A percentile compares a stretch with the other conserved stretches of the same genome.
These are phyloP conservation scores for Alternaria angustiovoidea DNA, from an alignment of 2,329 filamentous ascomycete species.

Conservation along the genomic window DNA sequence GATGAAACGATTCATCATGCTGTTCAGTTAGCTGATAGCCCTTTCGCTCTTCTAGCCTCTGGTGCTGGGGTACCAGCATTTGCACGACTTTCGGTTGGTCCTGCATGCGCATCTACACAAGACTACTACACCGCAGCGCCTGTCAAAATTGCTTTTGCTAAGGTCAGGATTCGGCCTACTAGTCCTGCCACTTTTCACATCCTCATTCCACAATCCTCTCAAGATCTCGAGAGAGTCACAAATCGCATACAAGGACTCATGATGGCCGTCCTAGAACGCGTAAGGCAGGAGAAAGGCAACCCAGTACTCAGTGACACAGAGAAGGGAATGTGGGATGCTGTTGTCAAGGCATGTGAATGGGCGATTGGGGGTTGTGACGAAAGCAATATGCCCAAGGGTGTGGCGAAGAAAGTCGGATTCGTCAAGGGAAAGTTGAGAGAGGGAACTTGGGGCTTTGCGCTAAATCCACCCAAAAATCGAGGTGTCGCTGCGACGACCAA, in stretches of 20 bases:
- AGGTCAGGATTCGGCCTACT: slow-evolving; percentile 21
- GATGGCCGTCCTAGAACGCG: slow-evolving; percentile 42
- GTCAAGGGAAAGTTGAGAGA: slow-evolving; percentile 33
- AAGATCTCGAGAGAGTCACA: slow-evolving; percentile 30
- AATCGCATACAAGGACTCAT: slow-evolving; percentile 39
- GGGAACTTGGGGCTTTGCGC: slow-evolving; percentile 35
- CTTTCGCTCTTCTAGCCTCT: slow-evolving; percentile 27
- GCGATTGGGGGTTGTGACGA: slow-evolving; percentile 32
- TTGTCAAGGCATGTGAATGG: slow-evolving; percentile 35
- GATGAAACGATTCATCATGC: slow-evolving; percentile 36
- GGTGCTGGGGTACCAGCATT: slow-evolving; percentile 30
- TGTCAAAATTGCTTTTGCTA: slow-evolving; percentile 27
- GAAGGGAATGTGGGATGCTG: slow-evolving; percentile 35
- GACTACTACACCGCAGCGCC: slow-evolving; percentile 34
- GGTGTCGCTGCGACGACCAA: neutral
- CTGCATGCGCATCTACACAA: slow-evolving; percentile 16
- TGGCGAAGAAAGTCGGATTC: slow-evolving; percentile 36
- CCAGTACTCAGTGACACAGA: slow-evolving; percentile 25
- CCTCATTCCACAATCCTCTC: slow-evolving; percentile 24
- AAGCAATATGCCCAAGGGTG: slow-evolving; percentile 36
- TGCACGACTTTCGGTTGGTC: slow-evolving; percentile 38
- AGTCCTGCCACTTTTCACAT: slow-evolving; percentile 31
- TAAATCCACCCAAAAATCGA: slow-evolving; percentile 5
- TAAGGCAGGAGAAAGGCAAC: slow-evolving; percentile 33
- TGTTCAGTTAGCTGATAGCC: slow-evolving; percentile 37